These are phyloP conservation scores for Sisymbrium altissimum DNA, from an alignment of 345 rosid species.

Conservation along the genomic window DNA sequence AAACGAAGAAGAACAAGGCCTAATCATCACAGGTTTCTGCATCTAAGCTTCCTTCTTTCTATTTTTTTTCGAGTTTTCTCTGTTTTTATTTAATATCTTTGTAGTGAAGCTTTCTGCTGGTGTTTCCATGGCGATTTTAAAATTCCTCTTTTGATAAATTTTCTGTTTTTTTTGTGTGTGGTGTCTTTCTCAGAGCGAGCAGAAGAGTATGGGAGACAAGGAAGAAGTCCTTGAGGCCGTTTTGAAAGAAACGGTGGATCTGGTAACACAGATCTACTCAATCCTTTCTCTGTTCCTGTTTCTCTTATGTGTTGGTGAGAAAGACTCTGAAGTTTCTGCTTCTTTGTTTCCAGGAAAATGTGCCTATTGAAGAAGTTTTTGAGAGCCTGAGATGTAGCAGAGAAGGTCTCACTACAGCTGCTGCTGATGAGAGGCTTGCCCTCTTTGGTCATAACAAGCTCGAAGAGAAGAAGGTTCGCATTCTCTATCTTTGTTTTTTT, in stretches of 20 bases:
- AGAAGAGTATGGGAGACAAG: slow-evolving; percentile 57
- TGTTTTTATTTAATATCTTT: background rate
- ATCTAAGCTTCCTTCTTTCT: background rate
- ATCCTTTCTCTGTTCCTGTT: background rate
- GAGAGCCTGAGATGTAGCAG: slow-evolving; percentile 96
- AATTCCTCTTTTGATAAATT: background rate
- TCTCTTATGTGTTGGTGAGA: slow-evolving; percentile 1
- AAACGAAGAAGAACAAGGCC: background rate
- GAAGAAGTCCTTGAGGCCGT: slow-evolving; percentile 88
- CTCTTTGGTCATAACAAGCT: slow-evolving; percentile 98
- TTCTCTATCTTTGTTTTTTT: background rate
- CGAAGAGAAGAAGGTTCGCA: slow-evolving; percentile 76
- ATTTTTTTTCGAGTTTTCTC: background rate
- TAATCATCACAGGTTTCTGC: background rate
- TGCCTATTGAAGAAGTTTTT: slow-evolving; percentile 93
- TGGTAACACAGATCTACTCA: slow-evolving; percentile 84
- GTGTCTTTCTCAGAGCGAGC: background rate
- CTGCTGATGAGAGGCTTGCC: slow-evolving; percentile 84
- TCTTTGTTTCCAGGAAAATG: slow-evolving; percentile 65
- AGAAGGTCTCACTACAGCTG: slow-evolving; percentile 75
- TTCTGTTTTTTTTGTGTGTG: background rate
- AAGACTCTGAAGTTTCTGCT: background rate
- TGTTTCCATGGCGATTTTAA: background rate
- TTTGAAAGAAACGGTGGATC: slow-evolving; percentile 94
- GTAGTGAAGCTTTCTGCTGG: background rate